Conservation (phyloP, 2,329 filamentous ascomycete genomes). For the Biscogniauxia mediterranea region DNA sequence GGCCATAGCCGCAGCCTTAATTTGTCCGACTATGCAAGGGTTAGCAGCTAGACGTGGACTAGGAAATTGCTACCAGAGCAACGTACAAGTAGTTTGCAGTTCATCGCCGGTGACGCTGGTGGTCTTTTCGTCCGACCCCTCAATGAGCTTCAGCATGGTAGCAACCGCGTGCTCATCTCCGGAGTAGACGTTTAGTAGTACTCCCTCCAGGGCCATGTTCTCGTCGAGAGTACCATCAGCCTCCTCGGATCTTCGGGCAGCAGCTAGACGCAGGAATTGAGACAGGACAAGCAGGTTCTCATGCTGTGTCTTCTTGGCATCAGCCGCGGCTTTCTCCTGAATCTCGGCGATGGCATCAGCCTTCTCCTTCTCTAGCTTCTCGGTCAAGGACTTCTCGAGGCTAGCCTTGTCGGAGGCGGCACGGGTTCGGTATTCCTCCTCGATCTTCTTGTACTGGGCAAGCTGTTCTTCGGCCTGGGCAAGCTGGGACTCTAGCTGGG, state of each 20-base stretch:
- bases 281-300: constrained; percentile 69
- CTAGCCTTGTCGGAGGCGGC: constrained; percentile 58
- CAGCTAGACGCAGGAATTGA: constrained; percentile 77
- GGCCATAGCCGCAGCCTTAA: constrained; percentile 54
- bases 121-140: constrained; percentile 67
- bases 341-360: constrained; percentile 51
- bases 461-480: constrained; percentile 72
- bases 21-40: constrained; percentile 48
- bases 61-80: neutral
- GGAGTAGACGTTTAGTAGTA: constrained; percentile 74
- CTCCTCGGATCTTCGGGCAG: constrained; percentile 70
- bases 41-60: constrained; percentile 23
- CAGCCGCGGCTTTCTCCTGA: constrained; percentile 53
- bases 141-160: constrained; percentile 74
- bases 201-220: constrained; percentile 77
- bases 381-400: constrained; percentile 54
- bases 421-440: constrained; percentile 66
- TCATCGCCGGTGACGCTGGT: constrained; percentile 62
- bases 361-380: constrained; percentile 54
- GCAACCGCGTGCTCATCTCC: constrained; percentile 73
- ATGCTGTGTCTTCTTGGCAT: constrained; percentile 56
- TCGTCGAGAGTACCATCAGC: constrained; percentile 64
- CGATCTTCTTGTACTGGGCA: constrained; percentile 70
- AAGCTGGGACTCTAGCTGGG: constrained; percentile 65
- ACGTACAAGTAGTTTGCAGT: constrained; percentile 71